Evolutionary conservation across 2,329 filamentous ascomycete genomes (phyloP).

Genomic region (Penicillium oxalicum): DNA sequence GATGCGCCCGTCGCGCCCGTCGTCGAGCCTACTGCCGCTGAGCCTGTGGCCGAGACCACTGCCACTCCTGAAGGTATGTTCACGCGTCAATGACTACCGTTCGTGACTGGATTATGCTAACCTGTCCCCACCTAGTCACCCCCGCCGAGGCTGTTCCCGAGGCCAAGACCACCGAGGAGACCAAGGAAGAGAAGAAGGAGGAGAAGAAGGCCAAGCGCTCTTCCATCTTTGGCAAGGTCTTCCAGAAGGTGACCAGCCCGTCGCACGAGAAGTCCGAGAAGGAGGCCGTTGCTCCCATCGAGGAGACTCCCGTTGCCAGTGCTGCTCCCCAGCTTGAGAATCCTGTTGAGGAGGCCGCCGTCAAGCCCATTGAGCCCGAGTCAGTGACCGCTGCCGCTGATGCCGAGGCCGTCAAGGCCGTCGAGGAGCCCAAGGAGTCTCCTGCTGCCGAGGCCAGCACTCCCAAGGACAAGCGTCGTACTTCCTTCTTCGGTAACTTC

Average conservation of each 20-base stretch:
- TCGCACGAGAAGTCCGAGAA: slow-evolving; percentile 44
- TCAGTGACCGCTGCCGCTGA: slow-evolving; percentile 42
- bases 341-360: slow-evolving; percentile 35
- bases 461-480: slow-evolving; percentile 46
- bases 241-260: slow-evolving; percentile 59
- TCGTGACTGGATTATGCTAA: slow-evolving; percentile 22
- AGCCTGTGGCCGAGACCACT: slow-evolving; percentile 1
- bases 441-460: slow-evolving; percentile 27
- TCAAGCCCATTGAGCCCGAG: slow-evolving; percentile 36
- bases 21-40: slow-evolving; percentile 10
- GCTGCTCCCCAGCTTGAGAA: slow-evolving; percentile 46
- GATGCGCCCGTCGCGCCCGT: slow-evolving; percentile 2
- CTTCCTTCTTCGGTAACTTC: slow-evolving; percentile 51
- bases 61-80: slow-evolving; percentile 21
- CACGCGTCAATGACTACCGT: neutral
- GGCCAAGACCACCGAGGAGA: slow-evolving; percentile 36
- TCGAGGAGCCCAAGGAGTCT: slow-evolving; percentile 30
- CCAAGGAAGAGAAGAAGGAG: slow-evolving; percentile 32
- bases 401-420: slow-evolving; percentile 28
- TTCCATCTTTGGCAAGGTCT: slow-evolving; percentile 73
- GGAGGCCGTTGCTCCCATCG: slow-evolving; percentile 44
- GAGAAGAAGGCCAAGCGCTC: slow-evolving; percentile 66
- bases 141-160: slow-evolving; percentile 48
- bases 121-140: slow-evolving; percentile 31
- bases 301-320: slow-evolving; percentile 42